Evolutionary conservation across 768 basidiomycete genomes (phyloP).

Genomic region (Russula ochroleuca): DNA sequence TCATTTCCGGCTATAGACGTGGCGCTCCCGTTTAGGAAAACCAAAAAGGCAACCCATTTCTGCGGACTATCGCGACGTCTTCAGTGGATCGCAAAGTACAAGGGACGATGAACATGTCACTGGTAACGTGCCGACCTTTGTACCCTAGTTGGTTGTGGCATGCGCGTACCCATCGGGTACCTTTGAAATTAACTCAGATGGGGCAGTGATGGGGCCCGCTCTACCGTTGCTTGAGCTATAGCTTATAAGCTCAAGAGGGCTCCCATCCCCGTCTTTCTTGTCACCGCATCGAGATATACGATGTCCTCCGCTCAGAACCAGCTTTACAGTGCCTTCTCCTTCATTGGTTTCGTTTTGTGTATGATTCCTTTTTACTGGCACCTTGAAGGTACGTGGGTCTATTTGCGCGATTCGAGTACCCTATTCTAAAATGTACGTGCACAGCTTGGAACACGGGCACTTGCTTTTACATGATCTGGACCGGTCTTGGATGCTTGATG

Average conservation of each 20-base stretch:
- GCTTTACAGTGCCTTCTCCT: conserved; percentile 37
- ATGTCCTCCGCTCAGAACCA: conserved; percentile 20
- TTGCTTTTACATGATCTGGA: conserved; percentile 68
- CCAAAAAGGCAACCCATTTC: background rate
- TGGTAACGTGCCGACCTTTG: background rate
- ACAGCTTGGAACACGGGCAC: conserved; percentile 68
- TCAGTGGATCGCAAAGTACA: background rate
- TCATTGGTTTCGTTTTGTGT: conserved; percentile 46
- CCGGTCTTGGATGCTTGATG: conserved; percentile 51
- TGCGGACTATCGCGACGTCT: too few species aligned
- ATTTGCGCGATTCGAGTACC: background rate
- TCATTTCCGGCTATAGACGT: background rate
- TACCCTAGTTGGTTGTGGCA: background rate
- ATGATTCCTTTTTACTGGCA: conserved; percentile 54
- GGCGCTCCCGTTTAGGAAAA: background rate
- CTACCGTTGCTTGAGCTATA: too few species aligned
- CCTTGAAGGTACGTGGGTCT: conserved; percentile 39
- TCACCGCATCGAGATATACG: background rate
- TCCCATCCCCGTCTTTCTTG: background rate
- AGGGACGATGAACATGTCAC: background rate
- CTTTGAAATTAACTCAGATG: too few species aligned
- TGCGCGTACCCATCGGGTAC: too few species aligned
- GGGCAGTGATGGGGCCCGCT: too few species aligned
- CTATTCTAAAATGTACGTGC: background rate
- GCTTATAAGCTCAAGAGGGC: background rate